These are phyloP conservation scores for Ogataea siamensis DNA, from an alignment of 805 yeast genomes.

Conservation along the genomic window DNA sequence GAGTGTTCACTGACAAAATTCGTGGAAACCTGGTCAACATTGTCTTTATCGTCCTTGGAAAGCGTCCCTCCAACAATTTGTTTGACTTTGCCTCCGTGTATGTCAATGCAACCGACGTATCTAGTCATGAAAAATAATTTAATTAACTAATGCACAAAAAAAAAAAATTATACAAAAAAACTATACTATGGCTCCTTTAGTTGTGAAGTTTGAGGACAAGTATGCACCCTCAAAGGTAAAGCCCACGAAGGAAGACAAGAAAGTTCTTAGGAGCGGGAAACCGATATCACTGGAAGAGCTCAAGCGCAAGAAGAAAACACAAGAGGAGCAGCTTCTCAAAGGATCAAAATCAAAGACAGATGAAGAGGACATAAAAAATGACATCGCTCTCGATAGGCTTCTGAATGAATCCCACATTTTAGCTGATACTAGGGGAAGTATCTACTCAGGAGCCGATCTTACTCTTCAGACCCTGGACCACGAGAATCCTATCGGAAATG, in stretches of 20 bases:
- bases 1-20: slow-evolving; percentile 79
- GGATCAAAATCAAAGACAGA: slow-evolving; percentile 37
- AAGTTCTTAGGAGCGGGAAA: slow-evolving; percentile 57
- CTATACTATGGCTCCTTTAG: slow-evolving; percentile 39
- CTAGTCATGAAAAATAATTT: slow-evolving; percentile 58
- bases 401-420: slow-evolving; percentile 70
- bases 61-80: slow-evolving; percentile 96
- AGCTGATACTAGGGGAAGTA: slow-evolving; percentile 36
- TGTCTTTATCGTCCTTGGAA: slow-evolving; percentile 48
- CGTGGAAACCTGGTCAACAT: slow-evolving; percentile 48
- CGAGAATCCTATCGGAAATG: slow-evolving; percentile 66
- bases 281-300: slow-evolving; percentile 48
- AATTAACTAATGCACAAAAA: too few species aligned
- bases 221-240: slow-evolving; percentile 26
- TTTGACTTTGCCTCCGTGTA: slow-evolving; percentile 92
- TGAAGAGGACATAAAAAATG: slow-evolving; percentile 60
- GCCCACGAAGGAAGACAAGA: slow-evolving; percentile 48
- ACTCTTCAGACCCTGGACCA: slow-evolving; percentile 61
- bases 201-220: slow-evolving; percentile 45
- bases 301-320: slow-evolving; percentile 37
- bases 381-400: slow-evolving; percentile 68
- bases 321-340: slow-evolving; percentile 28
- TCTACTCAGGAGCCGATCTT: slow-evolving; percentile 63
- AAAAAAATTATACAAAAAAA: slow-evolving; percentile 5
- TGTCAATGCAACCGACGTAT: slow-evolving; percentile 92